Conservation (phyloP, 768 basidiomycete genomes). For the Kwoniella newhampshirensis region DNA sequence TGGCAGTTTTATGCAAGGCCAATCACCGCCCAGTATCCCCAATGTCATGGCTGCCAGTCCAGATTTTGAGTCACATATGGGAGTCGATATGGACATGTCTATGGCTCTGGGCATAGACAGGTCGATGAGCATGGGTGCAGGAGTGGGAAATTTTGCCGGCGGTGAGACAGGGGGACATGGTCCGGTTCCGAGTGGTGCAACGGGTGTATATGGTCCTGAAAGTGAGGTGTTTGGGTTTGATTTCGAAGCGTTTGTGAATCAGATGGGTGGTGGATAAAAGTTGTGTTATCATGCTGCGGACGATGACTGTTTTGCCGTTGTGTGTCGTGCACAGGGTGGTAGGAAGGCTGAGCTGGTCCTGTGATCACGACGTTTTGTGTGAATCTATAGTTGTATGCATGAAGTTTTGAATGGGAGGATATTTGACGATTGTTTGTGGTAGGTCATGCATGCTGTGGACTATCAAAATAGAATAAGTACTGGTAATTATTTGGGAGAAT, state of each 20-base stretch:
- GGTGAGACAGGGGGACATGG: not conserved
- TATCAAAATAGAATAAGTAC: too few relatives aligned
- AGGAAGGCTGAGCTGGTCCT: too few relatives aligned
- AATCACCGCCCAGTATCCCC: not conserved
- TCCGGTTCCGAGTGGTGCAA: conserved; percentile 1
- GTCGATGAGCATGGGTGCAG: conserved; percentile 4
- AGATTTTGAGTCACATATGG: conserved; percentile 3
- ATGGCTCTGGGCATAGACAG: conserved; percentile 32
- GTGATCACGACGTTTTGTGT: too few relatives aligned
- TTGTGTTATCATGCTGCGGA: not conserved
- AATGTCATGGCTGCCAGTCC: not conserved
- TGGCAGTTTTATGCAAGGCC: conserved; percentile 1
- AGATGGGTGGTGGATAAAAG: conserved; percentile 15
- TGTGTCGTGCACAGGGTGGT: not conserved
- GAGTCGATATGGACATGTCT: conserved; percentile 46
- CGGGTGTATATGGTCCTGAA: conserved; percentile 17
- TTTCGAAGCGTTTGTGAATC: conserved; percentile 27
- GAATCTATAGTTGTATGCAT: too few relatives aligned
- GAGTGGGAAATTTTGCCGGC: conserved; percentile 5
- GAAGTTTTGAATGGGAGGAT: too few relatives aligned
- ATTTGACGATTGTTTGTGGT: too few relatives aligned
- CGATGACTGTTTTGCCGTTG: not conserved
- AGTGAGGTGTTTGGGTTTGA: conserved; percentile 24
- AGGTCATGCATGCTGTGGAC: too few relatives aligned
- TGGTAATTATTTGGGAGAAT: too few relatives aligned